Percentiles rank a stretch among this genome's conserved stretches.
Evolutionary conservation across 2,329 filamentous ascomycete genomes (phyloP).

Genomic region (Scytalidium sp.): DNA sequence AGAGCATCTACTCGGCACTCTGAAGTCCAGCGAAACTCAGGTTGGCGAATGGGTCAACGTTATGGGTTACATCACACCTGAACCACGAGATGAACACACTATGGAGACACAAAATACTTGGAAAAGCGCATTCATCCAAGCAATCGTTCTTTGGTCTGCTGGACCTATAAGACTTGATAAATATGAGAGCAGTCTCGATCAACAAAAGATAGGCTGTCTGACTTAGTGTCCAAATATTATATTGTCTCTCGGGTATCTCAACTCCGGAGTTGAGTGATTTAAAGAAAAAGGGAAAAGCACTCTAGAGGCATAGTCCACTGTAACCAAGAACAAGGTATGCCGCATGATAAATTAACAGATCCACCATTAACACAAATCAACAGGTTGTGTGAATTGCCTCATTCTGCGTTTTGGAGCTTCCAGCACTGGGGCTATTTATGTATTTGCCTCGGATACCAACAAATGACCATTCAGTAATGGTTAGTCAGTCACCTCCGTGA

Average conservation of each 20-base stretch:
- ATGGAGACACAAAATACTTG: constrained; percentile 6
- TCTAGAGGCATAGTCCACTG: too few species aligned
- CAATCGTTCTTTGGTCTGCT: constrained; percentile 73
- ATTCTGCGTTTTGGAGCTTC: background rate
- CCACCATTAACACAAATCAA: background rate
- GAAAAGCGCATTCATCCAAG: constrained; percentile 55
- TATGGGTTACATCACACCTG: constrained; percentile 68
- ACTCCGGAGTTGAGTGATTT: too few species aligned
- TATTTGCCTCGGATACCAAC: background rate
- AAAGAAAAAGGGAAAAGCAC: too few species aligned
- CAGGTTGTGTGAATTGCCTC: background rate
- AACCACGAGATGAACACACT: constrained; percentile 10
- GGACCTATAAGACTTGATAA: constrained; percentile 67
- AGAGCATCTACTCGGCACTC: constrained; percentile 62
- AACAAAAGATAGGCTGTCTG: constrained; percentile 3
- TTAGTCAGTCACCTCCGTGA: constrained; percentile 14
- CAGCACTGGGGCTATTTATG: background rate
- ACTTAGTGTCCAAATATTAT: background rate
- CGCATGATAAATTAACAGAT: too few species aligned
- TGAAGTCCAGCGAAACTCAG: constrained; percentile 61
- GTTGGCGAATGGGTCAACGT: constrained; percentile 88
- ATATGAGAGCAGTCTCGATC: constrained; percentile 54
- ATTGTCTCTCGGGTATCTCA: too few species aligned
- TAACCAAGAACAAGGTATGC: too few species aligned
- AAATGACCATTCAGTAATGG: background rate